Conservation (phyloP, 2,329 filamentous ascomycete species). For the Colletotrichum sp. region DNA sequence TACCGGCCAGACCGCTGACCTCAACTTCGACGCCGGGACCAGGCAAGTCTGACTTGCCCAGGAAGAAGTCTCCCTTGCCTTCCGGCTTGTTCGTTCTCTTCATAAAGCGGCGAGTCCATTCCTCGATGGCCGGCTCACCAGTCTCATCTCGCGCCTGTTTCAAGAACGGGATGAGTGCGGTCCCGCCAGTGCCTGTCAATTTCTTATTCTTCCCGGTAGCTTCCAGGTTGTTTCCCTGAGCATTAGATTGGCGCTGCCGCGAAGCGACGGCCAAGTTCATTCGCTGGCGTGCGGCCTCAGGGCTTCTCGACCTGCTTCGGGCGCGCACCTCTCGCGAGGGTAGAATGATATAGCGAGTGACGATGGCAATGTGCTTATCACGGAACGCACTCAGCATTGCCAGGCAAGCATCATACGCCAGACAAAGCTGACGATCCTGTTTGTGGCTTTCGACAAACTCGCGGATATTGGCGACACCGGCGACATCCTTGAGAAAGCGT, state of each 20-base stretch:
- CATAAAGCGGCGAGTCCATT: slow-evolving; percentile 66
- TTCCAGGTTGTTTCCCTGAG: slow-evolving; percentile 11
- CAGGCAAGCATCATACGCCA: slow-evolving; percentile 91
- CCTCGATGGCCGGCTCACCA: slow-evolving; percentile 82
- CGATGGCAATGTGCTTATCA: slow-evolving; percentile 95
- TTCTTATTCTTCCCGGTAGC: slow-evolving; percentile 53
- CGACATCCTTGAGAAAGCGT: slow-evolving; percentile 84
- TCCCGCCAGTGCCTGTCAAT: slow-evolving; percentile 90
- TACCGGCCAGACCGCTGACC: slow-evolving; percentile 75
- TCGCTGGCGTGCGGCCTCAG: slow-evolving; percentile 52
- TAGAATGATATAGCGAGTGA: slow-evolving; percentile 93
- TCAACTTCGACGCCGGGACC: slow-evolving; percentile 49
- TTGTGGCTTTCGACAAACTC: slow-evolving; percentile 73
- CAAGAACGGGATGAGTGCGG: slow-evolving; percentile 90
- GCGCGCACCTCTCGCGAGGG: slow-evolving; percentile 79
- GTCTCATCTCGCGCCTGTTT: slow-evolving; percentile 98
- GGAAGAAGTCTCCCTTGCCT: slow-evolving; percentile 62
- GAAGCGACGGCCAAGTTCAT: slow-evolving; percentile 70
- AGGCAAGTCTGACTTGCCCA: slow-evolving; percentile 53
- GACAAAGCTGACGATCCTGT: slow-evolving; percentile 68
- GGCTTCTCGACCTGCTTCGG: slow-evolving; percentile 64
- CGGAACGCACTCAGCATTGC: slow-evolving; percentile 73
- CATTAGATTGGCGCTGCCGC: slow-evolving; percentile 38
- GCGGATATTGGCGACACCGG: slow-evolving; percentile 83
- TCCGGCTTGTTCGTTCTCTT: slow-evolving; percentile 54